Percentiles rank a stretch among this genome's conserved stretches.
phyloP scores from a whole-genome alignment of 164 flowering plant species.

The Vitis labrusca region DNA sequence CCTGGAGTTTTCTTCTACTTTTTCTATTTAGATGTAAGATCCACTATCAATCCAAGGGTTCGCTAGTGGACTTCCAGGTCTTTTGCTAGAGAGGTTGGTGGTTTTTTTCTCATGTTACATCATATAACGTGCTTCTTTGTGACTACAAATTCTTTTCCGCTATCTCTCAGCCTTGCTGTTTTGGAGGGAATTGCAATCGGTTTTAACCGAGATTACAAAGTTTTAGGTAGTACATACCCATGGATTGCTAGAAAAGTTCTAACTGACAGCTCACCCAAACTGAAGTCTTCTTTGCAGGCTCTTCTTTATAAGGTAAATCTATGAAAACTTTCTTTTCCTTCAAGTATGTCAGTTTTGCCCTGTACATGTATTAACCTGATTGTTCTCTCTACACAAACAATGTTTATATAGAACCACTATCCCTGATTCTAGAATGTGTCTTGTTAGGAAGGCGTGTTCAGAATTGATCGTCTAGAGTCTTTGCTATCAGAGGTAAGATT shows the following conservation, averaged over 20 bases:
- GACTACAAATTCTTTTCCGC: not conserved
- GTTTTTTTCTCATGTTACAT: not conserved
- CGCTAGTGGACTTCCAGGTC: no score
- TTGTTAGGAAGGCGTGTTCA: slow-evolving; percentile 81
- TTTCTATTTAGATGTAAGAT: no score
- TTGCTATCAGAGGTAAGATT: slow-evolving; percentile 68
- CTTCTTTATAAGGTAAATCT: slow-evolving; percentile 78
- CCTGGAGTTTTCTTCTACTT: not conserved
- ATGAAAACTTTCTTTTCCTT: not conserved
- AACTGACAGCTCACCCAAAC: slow-evolving; percentile 81
- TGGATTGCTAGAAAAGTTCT: slow-evolving; percentile 97
- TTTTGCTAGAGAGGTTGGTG: no score
- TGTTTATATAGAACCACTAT: no score
- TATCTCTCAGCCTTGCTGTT: slow-evolving; percentile 78
- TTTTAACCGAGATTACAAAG: slow-evolving; percentile 81
- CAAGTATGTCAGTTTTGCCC: not conserved
- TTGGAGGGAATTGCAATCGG: slow-evolving; percentile 92
- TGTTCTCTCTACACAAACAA: not conserved
- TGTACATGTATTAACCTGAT: not conserved
- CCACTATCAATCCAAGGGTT: no score
- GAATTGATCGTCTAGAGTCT: slow-evolving; percentile 93
- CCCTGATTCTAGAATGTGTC: slow-evolving; percentile 15
- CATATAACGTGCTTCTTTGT: not conserved
- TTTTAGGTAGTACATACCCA: slow-evolving; percentile 91
- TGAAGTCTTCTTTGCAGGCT: slow-evolving; percentile 62